Base-by-base conservation (phyloP, 805 yeast species). In the Starmera pachycereana region DNA sequence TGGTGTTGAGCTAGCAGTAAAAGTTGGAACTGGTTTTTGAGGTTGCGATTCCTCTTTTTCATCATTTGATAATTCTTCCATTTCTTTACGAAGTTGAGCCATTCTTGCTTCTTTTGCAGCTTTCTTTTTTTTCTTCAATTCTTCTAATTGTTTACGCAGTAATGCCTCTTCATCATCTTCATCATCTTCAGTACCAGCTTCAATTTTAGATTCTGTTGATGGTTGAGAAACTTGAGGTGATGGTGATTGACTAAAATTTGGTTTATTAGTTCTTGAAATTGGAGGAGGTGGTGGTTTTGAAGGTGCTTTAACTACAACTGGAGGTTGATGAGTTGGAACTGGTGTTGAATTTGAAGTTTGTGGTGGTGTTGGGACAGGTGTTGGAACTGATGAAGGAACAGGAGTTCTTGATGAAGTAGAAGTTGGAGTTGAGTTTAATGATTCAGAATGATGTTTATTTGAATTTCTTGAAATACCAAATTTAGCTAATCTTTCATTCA, bases 401-500 rank as follows among this genome's bases (percentile, higher is more conserved):
- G 52, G 38, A 16, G 10, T 22, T 33, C 29, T 12, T 12, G 28
- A 8, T 12, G 42, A 13, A 25, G 35, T 22, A 6, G 18, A 14
- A 19, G 16, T 37, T n/a, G 50, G 37, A 12, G 51, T 32, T 8
- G 42, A 42, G 10, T 45, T 25, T 12, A 47, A 29, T 9, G 48
- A 27, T 13, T 40, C 35, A 28, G 28, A 18, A n/a, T 22, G 35
- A 32, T 38, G 34, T 7, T 29, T 29, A 8, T 38, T 47, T 8
- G 31, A 28, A 19, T 39, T 37, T 54, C 76, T 65, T 18, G 69
- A 62, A 43, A 85, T 71, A 3, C 95, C 95, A 42, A 87, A 68
- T 45, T 79, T 82, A 3, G 94, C 95, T 52, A 87, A 68, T 51
- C 87, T 70, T 51, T 84, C 95, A 44, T 78, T 79, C 96, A 88